Evolutionary conservation across 768 basidiomycete species (phyloP), one percentile per base, ranked within the genome.

Genomic region (Austroboletus eburneus): DNA sequence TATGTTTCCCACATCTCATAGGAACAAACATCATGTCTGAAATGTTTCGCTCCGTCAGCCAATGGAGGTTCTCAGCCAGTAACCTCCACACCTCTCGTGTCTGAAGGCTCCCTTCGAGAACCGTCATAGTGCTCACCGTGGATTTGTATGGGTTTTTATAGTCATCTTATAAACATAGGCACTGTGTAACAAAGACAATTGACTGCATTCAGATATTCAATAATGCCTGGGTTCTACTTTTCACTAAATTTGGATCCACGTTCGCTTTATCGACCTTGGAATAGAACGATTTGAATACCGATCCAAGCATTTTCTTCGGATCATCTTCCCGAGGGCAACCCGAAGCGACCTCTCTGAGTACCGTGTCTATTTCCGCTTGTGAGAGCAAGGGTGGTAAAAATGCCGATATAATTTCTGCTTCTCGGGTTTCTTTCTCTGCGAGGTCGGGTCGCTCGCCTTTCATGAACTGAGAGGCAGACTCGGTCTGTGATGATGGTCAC

Each of bases 231-330:
- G 76, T 71, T 52, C 79, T 74, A 43, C 67, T 60, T 54, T 76
- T 83, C 14, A 87, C 81, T 34, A 81, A 57, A 35, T 73, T 69
- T 4, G 78, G 55, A 54, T 84, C 78, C 7, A 87, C 83, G 12
- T 61, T 61, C 3, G 77, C 74, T 55, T 75, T 80, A 62, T 87
- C 81, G 4, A 86, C 72, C 49, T 69, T 67, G 13, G 71, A 61
- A 61, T 83, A 87, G 59, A 89, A 87, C 10, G 67, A 65, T 62
- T 82, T 85, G 64, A 84, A 74, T 49, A 87, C 65, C 36, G 63
- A 57, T 29, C 81, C 81, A 9, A 76, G 50, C 12, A 48, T 55
- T 53, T 51, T 46, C 49, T 57, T 53, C n/a, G 59, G 44, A 49
- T 55, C 54, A 8, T 30, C 44, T 9, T 62, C 55, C 5, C 9